Evolutionary conservation across 805 yeast species (phyloP).

Genomic region (Candida ficus): DNA sequence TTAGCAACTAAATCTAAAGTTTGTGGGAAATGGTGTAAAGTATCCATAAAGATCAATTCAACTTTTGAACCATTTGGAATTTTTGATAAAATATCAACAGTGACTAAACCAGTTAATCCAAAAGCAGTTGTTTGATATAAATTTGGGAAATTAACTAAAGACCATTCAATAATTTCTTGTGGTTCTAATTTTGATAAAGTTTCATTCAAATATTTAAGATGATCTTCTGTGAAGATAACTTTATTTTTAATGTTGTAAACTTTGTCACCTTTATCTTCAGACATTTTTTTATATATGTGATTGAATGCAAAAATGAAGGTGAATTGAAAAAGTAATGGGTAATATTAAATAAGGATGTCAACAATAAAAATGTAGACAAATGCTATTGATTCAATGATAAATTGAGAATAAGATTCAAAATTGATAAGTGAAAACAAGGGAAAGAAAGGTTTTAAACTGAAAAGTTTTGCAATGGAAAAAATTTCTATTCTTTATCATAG

Average conservation of each 20-base stretch:
- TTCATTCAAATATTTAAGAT: conserved; percentile 62
- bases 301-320: background rate
- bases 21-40: conserved; percentile 93
- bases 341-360: too few species aligned
- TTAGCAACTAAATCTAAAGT: conserved; percentile 67
- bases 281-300: background rate
- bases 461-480: conserved; percentile 1
- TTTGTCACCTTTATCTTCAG: conserved; percentile 1
- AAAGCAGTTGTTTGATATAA: conserved; percentile 91
- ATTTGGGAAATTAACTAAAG: conserved; percentile 74
- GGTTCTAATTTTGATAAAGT: conserved; percentile 52
- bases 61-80: conserved; percentile 40
- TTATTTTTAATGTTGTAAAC: conserved; percentile 26
- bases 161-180: conserved; percentile 75
- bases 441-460: too few species aligned
- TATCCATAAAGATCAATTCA: conserved; percentile 82
- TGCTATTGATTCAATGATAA: too few species aligned
- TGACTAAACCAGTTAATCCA: conserved; percentile 88
- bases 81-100: conserved; percentile 73
- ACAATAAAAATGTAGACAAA: background rate
- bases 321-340: background rate
- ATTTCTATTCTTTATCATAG: background rate
- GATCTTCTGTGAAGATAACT: conserved; percentile 40
- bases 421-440: background rate
- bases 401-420: too few species aligned